These are phyloP conservation scores for Plasmodium billcollinsi DNA, from an alignment of 169 alveolate genomes.

Conservation along the genomic window DNA sequence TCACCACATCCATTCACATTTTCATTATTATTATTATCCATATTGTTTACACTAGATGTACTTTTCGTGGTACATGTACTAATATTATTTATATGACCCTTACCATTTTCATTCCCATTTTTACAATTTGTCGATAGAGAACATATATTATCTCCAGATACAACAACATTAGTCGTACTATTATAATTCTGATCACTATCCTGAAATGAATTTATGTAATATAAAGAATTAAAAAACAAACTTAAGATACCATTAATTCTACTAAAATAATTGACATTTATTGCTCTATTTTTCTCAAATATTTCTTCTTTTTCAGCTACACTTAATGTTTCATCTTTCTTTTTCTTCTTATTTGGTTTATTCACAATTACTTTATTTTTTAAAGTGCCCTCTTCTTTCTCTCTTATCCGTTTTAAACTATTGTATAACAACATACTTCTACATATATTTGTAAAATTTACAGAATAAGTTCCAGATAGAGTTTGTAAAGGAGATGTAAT, in stretches of 20 bases:
- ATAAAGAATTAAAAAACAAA: conserved; percentile 54
- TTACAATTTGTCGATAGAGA: not conserved
- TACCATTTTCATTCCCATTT: not conserved
- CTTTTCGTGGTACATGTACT: not conserved
- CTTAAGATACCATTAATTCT: conserved; percentile 71
- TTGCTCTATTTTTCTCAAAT: conserved; percentile 59
- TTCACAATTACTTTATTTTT: conserved; percentile 39
- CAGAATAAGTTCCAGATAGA: conserved; percentile 80
- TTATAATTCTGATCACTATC: not conserved
- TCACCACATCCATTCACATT: not conserved
- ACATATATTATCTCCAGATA: not conserved
- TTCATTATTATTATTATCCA: not conserved
- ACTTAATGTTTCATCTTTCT: conserved; percentile 54
- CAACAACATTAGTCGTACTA: not conserved
- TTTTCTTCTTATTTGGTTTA: conserved; percentile 62
- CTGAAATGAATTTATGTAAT: conserved; percentile 58
- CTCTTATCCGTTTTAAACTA: conserved; percentile 45
- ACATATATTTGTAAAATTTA: conserved; percentile 67
- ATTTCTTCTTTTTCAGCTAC: conserved; percentile 76
- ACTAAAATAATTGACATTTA: conserved; percentile 51
- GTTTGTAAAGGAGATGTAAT: conserved; percentile 87
- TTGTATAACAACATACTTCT: conserved; percentile 71
- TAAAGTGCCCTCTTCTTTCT: conserved; percentile 26
- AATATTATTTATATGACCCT: not conserved
- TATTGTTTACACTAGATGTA: not conserved